These are phyloP conservation scores for Termitomyces sp. DNA, from an alignment of 768 basidiomycete genomes.

Conservation along the genomic window DNA sequence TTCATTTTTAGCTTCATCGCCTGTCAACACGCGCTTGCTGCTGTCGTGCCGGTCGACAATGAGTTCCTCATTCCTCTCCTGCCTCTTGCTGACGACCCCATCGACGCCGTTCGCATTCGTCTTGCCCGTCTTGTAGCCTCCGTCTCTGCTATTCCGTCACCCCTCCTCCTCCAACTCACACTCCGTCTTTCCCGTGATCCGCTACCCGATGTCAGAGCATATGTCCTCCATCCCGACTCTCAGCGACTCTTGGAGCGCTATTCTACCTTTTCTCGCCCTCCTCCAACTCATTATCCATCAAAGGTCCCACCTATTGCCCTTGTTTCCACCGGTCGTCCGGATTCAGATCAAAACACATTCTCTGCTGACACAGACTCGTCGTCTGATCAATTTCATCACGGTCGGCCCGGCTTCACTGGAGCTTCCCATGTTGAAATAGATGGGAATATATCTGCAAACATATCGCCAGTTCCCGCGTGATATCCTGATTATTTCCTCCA, in stretches of 20 bases:
- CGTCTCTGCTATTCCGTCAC: constrained; percentile 18
- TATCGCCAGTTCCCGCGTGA: constrained; percentile 10
- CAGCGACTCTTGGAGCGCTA: constrained; percentile 5
- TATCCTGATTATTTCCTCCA: constrained; percentile 1
- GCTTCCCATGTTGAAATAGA: constrained; percentile 8
- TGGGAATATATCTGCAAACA: constrained; percentile 8
- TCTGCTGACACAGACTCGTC: neutral
- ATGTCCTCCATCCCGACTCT: constrained; percentile 32
- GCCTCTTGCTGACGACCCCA: constrained; percentile 53
- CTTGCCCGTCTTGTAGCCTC: constrained; percentile 66
- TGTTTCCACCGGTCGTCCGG: neutral
- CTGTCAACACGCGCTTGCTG: constrained; percentile 60
- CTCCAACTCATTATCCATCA: constrained; percentile 9
- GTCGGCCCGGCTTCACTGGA: neutral
- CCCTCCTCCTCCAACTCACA: constrained; percentile 32
- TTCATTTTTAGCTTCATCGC: constrained; percentile 54
- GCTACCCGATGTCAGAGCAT: constrained; percentile 59
- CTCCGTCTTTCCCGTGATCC: constrained; percentile 45
- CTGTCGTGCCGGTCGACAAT: constrained; percentile 34
- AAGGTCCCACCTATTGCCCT: neutral
- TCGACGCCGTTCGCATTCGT: constrained; percentile 83
- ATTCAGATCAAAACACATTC: neutral
- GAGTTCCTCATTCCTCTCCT: constrained; percentile 51
- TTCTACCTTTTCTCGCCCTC: constrained; percentile 35
- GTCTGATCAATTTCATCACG: constrained; percentile 3